Conservation (phyloP, 1,139 yeast species). For the Blastobotrys proliferans region DNA sequence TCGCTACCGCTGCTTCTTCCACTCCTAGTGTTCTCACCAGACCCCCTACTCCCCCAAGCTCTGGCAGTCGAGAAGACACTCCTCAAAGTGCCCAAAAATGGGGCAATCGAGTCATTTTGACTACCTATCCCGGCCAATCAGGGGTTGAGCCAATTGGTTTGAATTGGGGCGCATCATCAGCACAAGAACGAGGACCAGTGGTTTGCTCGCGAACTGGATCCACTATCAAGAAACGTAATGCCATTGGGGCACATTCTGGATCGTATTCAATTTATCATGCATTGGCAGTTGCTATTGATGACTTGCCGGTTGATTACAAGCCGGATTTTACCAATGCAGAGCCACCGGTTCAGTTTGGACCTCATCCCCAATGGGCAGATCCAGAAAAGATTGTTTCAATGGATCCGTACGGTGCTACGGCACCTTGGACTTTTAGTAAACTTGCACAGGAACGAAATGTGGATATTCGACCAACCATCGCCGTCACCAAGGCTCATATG, state of each 20-base stretch:
- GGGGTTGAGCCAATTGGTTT: constrained; percentile 46
- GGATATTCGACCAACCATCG: constrained; percentile 57
- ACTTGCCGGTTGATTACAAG: constrained; percentile 45
- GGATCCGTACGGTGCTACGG: constrained; percentile 60
- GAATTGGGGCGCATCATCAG: constrained; percentile 48
- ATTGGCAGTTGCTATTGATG: constrained; percentile 53
- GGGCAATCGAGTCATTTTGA: constrained; percentile 31
- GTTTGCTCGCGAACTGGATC: constrained; percentile 45
- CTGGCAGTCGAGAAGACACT: background rate
- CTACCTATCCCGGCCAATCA: constrained; percentile 50
- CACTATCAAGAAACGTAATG: constrained; percentile 41
- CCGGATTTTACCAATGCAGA: constrained; percentile 61
- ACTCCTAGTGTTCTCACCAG: background rate
- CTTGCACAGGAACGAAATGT: constrained; percentile 42
- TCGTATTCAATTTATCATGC: constrained; percentile 60
- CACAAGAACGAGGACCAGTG: constrained; percentile 51
- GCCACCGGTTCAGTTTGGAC: constrained; percentile 53
- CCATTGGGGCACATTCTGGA: constrained; percentile 61
- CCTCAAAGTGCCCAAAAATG: constrained; percentile 13
- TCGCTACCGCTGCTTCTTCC: constrained; percentile 3
- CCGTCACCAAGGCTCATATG: constrained; percentile 59
- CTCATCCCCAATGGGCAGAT: constrained; percentile 52
- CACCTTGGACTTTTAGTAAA: constrained; percentile 52
- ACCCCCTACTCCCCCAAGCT: background rate
- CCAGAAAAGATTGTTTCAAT: constrained; percentile 53